Evolutionary conservation across 768 basidiomycete genomes (phyloP).

Genomic region (Auriscalpium microsporum): DNA sequence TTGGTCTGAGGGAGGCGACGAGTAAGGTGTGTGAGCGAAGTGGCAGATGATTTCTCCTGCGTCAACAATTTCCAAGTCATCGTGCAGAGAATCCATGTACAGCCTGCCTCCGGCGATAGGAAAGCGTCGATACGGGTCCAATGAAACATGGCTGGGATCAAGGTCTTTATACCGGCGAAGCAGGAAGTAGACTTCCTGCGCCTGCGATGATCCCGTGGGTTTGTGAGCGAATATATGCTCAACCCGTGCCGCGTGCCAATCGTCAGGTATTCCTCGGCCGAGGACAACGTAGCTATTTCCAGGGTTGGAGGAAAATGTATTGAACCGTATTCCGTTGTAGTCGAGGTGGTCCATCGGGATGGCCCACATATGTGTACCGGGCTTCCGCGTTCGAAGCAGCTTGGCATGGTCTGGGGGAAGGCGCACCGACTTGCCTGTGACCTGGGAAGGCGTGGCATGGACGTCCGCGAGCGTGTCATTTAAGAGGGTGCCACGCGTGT

Average conservation of each 20-base stretch:
- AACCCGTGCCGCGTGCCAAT: neutral
- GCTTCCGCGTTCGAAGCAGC: neutral
- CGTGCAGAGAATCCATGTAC: neutral
- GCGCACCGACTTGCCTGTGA: neutral
- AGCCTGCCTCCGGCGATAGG: neutral
- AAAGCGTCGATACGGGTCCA: neutral
- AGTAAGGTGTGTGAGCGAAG: neutral
- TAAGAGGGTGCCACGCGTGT: neutral
- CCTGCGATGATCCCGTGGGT: too few species aligned
- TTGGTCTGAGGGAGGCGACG: neutral
- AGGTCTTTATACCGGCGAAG: neutral
- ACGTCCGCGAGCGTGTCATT: neutral
- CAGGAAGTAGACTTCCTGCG: neutral
- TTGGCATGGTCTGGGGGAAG: neutral
- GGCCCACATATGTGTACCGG: neutral
- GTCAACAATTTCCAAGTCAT: neutral
- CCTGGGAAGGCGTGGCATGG: neutral
- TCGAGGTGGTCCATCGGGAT: neutral
- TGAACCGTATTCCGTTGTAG: neutral
- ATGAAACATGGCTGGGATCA: neutral
- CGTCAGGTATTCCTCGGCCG: neutral
- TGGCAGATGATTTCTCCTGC: neutral
- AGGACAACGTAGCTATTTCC: neutral
- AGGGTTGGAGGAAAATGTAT: neutral
- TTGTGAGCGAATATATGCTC: neutral